Base-by-base conservation (phyloP, 1,139 yeast species). In the Nakaseomyces bracarensis region DNA sequence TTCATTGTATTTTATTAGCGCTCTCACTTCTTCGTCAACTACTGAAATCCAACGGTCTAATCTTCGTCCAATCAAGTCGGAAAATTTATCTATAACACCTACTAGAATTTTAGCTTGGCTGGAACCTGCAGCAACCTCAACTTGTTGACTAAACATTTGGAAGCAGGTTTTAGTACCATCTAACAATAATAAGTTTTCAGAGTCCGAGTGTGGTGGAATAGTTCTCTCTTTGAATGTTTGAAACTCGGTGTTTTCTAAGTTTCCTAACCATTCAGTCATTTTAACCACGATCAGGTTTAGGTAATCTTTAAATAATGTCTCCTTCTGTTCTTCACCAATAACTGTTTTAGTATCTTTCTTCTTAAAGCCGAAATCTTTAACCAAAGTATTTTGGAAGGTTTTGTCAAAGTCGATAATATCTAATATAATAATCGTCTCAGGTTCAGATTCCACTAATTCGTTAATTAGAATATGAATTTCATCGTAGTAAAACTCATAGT, bases 111-210 rank as follows among this genome's bases (percentile, higher is more conserved):
- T 75, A 9, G 91, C 86, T 59, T 84, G 89, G 2, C 87, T 86
- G 2, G 94, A 79, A 31, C 82, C 91, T 0, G 91, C 86, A 0
- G 95, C 95, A 9, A 84, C 93, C 51, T 84, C 95, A n/a, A 87
- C 82, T 60, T 87, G 96, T 58, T 86, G 95, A 26, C 82, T 81
- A 47, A 87, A 76, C 79, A 87, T 83, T 40, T 83, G 77, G 59
- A 85, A 79, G 40, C 86, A 85, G 43, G 77, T 82, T 19, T 81
- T 84, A 11, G 85, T 80, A 13, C 82, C 79, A 49, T 78, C 79
- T 44, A 85, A 66, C 27, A 80, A 84, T 31, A 77, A 65, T 38
- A 69, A 63, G n/a, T 78, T 72, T 33, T 81, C 76, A 18, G 79
- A 75, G 51, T 82, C 86, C 11, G 70, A 64, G 45, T 81, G 91